Evolutionary conservation across 2,329 filamentous ascomycete species (phyloP).

Genomic region (Fusarium neocosmosporiellum): DNA sequence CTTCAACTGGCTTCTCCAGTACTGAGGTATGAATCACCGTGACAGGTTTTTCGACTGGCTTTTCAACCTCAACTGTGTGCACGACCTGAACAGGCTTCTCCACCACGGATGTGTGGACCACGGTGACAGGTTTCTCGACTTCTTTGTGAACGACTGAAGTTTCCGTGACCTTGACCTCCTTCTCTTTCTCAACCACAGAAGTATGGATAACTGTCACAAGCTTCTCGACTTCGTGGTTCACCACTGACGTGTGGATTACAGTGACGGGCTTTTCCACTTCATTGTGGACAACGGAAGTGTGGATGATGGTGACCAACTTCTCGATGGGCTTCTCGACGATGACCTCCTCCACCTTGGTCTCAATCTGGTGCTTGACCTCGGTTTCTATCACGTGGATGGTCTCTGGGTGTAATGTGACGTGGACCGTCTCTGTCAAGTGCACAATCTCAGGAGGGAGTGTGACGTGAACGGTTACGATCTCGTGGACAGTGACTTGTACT

Average conservation of each 20-base stretch:
- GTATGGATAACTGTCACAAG: conserved; percentile 4
- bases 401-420: conserved; percentile 11
- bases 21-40: conserved; percentile 22
- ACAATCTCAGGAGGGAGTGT: conserved; percentile 8
- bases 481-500: background rate
- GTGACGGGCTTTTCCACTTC: conserved; percentile 22
- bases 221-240: conserved; percentile 21
- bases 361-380: conserved; percentile 10
- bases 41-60: conserved; percentile 9
- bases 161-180: conserved; percentile 10
- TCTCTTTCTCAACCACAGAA: conserved; percentile 1
- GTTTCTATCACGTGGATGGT: conserved; percentile 11
- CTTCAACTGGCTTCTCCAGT: background rate
- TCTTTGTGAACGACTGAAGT: conserved; percentile 10
- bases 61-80: conserved; percentile 17
- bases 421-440: conserved; percentile 5
- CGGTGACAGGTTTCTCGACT: conserved; percentile 11
- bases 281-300: conserved; percentile 5
- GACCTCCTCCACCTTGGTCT: conserved; percentile 10
- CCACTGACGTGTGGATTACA: conserved; percentile 19
- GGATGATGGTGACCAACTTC: conserved; percentile 2
- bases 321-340: conserved; percentile 1
- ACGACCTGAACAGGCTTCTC: conserved; percentile 7
- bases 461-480: conserved; percentile 18
- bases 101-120: background rate